Evolutionary conservation across 768 basidiomycete genomes (phyloP), one percentile per base, ranked within the genome.

Genomic region (Leccinum obscurum): DNA sequence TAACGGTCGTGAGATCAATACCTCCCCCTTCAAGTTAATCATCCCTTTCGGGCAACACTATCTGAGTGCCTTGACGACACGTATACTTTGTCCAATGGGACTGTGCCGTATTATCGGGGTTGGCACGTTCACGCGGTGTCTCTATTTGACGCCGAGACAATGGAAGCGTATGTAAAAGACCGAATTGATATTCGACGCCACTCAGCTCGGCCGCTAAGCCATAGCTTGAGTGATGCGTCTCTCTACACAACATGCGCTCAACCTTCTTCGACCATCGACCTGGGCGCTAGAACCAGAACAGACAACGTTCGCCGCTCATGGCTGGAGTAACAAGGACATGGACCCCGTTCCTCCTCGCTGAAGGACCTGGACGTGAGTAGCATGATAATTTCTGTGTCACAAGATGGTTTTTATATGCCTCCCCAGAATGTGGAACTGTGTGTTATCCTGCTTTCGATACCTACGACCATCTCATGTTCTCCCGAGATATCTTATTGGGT

Each of bases 261-360:
- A 50, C 46, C 20, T 69, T 15, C 9, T 71, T 54, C 68, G 57
- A 28, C 68, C 68, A 10, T 66, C 69, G 8, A 30, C 62, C 14
- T 69, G 69, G 68, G 60, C 35, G 1, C 61, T 68, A 3, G 64
- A 63, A 49, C 67, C 46, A 17, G 67, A 68, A 35, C 4, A 70
- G 49, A 81, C 81, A 22, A 82, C 80, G 26, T 85, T 87, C 65
- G 88, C 85, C 4, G 81, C 85, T 50, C 78, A 79, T 62, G 77
- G 79, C 70, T 89, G 87, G 87, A 80, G 77, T 62, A 92, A 92
- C 72, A 82, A 82, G 64, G 90, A 90, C 65, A 90, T 90, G 87
- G 89, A 90, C 62, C 88, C 88, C 4, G 87, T 89, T 8, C 85
- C 87, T 35, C 78, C 76, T 0, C 71, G 80, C 32, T 63, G 77